Evolutionary conservation across 2,329 filamentous ascomycete species (phyloP).

Genomic region (Trichoderma sp.): DNA sequence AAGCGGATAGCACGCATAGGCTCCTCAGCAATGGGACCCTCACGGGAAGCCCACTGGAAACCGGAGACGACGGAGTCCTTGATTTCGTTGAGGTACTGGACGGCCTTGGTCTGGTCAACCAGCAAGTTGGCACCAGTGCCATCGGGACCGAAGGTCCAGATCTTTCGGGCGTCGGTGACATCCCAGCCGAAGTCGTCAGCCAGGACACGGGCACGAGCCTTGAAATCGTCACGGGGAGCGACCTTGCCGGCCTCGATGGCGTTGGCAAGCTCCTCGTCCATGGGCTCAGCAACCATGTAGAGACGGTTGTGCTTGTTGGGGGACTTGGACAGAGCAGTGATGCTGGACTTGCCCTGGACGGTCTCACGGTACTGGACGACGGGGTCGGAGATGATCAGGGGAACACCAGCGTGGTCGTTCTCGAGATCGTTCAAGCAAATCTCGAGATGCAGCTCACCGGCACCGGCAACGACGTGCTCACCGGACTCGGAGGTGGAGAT

Average conservation of each 20-base stretch:
- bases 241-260: conserved; percentile 94
- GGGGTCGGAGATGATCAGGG: conserved; percentile 95
- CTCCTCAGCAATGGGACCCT: conserved; percentile 97
- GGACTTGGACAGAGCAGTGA: conserved; percentile 97
- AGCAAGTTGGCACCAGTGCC: conserved; percentile 97
- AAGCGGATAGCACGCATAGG: conserved; percentile 96
- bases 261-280: conserved; percentile 86
- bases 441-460: conserved; percentile 98
- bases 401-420: conserved; percentile 98
- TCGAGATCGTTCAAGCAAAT: conserved; percentile 99
- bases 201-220: conserved; percentile 92
- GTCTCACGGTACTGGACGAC: conserved; percentile 99
- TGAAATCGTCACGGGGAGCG: conserved; percentile 95
- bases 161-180: conserved; percentile 99
- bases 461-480: conserved; percentile 99
- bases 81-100: conserved; percentile 99
- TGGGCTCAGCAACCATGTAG: conserved; percentile 89
- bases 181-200: conserved; percentile 99
- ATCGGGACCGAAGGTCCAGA: conserved; percentile 99
- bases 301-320: conserved; percentile 99
- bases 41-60: conserved; percentile 99
- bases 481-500: conserved; percentile 86
- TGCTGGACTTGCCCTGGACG: conserved; percentile 79
- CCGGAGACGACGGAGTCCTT: conserved; percentile 99
- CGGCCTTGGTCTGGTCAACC: conserved; percentile 99